Evolutionary conservation across 208 protist species (phyloP), one percentile per base, ranked within the genome.

Genomic region (Trypanosoma vivax): DNA sequence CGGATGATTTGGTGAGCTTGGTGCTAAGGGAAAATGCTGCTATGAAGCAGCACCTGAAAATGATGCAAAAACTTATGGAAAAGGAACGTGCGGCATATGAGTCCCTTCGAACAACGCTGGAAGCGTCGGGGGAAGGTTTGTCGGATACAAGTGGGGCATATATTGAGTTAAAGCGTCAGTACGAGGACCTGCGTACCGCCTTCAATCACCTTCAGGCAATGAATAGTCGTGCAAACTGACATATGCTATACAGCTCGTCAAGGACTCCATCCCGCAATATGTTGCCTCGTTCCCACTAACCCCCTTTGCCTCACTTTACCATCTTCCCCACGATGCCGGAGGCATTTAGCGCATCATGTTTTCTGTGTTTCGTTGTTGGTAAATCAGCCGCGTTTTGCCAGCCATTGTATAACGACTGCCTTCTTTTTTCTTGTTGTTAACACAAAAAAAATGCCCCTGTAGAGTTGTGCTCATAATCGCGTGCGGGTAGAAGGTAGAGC

Each of bases 31-130:
- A 86, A 46, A 86, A 86, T 59, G 50, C 49, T 0, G 11, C 59
- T 2, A 35, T 89, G 21, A 83, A 80, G 60, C 56, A 76, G 39
- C 81, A 77, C 18, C 31, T 85, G 10, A 66, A 60, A n/a, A 45
- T 58, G 0, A 23, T 89, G 40, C 66, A 73, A 39, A 77, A 80
- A 5, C 21, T 89, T 56, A 41, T 83, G 47, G 65, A 79, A 31
- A 76, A 64, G 23, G 76, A 84, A 47, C 21, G 50, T 35, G 24
- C 50, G 37, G 71, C 59, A 52, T 77, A 83, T 46, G 51, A 59
- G 43, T 50, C 55, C 5, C 34, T 68, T 24, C 47, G 27, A n/a
- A 2, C 2, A 14, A 38, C 31, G 9, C n/a, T 27, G 10, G 21
- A 29, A n/a, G 5, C 49, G 49, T 2, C 10, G 28, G 21, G 3